Conservation (phyloP, 139 green algal genomes). For the Monoraphidium neglectum region DNA sequence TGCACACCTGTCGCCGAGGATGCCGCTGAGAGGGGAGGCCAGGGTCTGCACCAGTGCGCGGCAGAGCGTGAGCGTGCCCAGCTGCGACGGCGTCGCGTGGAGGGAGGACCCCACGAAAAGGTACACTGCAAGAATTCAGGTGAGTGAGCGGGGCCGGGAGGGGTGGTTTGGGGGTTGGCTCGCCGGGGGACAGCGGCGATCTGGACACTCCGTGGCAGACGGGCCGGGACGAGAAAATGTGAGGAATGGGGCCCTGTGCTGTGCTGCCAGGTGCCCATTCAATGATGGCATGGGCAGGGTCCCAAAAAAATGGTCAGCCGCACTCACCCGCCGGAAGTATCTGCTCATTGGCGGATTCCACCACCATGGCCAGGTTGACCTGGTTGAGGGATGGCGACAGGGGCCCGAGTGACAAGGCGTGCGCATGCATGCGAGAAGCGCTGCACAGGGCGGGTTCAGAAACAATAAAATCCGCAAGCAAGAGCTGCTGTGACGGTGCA, state of each 20-base stretch:
- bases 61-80: constrained; percentile 72
- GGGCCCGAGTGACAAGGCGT: too few relatives aligned
- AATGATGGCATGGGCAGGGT: too few relatives aligned
- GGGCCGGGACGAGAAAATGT: background rate
- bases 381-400: constrained; percentile 11
- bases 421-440: too few relatives aligned
- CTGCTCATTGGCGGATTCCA: constrained; percentile 75
- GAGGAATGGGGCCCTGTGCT: background rate
- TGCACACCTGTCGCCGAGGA: constrained; percentile 25
- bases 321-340: constrained; percentile 23
- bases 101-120: constrained; percentile 63
- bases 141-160: background rate
- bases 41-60: constrained; percentile 67
- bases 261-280: background rate
- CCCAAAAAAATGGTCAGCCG: too few relatives aligned
- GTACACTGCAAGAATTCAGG: constrained; percentile 77
- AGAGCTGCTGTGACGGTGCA: too few relatives aligned
- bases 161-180: background rate
- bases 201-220: background rate
- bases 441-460: too few relatives aligned
- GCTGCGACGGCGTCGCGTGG: constrained; percentile 63
- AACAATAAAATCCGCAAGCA: too few relatives aligned
- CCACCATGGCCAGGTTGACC: constrained; percentile 68
- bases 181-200: background rate
- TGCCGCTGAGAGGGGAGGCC: constrained; percentile 37